These are phyloP conservation scores for Conticribra weissflogii DNA, from an alignment of 108 stramenopile species.

Conservation along the genomic window DNA sequence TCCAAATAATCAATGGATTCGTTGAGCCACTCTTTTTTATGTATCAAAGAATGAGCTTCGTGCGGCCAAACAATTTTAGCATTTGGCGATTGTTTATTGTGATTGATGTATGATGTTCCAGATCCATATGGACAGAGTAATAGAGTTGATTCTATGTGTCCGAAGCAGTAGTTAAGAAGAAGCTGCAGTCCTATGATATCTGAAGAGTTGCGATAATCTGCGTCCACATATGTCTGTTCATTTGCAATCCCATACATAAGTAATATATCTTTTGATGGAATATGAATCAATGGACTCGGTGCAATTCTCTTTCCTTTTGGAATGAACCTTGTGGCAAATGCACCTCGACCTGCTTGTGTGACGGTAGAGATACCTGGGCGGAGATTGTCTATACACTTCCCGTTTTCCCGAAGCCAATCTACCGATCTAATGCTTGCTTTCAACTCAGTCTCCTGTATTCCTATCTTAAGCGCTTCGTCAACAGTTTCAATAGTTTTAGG, in stretches of 20 bases:
- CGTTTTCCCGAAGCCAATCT: slow-evolving; percentile 54
- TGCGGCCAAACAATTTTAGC: slow-evolving; percentile 18
- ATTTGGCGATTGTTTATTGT: slow-evolving; percentile 30
- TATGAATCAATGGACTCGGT: slow-evolving; percentile 48
- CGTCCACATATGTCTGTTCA: slow-evolving; percentile 1
- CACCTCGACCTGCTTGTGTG: slow-evolving; percentile 42
- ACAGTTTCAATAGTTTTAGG: not conserved
- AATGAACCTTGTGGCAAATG: slow-evolving; percentile 41
- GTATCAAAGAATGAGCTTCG: slow-evolving; percentile 14
- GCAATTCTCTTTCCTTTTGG: slow-evolving; percentile 44
- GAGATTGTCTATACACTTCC: slow-evolving; percentile 56
- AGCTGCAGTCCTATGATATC: slow-evolving; percentile 47
- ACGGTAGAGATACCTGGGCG: slow-evolving; percentile 35
- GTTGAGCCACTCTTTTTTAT: slow-evolving; percentile 29
- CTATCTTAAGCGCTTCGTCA: slow-evolving; percentile 15
- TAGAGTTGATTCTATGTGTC: slow-evolving; percentile 45
- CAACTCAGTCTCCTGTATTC: slow-evolving; percentile 25
- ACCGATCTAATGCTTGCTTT: slow-evolving; percentile 22
- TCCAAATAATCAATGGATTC: slow-evolving; percentile 28
- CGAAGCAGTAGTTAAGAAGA: slow-evolving; percentile 60
- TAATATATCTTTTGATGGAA: slow-evolving; percentile 32
- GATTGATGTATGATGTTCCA: slow-evolving; percentile 21
- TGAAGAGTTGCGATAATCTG: slow-evolving; percentile 8
- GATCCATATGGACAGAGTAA: slow-evolving; percentile 47
- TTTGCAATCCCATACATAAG: slow-evolving; percentile 16